Conservation (phyloP, 2,329 filamentous ascomycete genomes). For the Aspergillus luchuensis region DNA sequence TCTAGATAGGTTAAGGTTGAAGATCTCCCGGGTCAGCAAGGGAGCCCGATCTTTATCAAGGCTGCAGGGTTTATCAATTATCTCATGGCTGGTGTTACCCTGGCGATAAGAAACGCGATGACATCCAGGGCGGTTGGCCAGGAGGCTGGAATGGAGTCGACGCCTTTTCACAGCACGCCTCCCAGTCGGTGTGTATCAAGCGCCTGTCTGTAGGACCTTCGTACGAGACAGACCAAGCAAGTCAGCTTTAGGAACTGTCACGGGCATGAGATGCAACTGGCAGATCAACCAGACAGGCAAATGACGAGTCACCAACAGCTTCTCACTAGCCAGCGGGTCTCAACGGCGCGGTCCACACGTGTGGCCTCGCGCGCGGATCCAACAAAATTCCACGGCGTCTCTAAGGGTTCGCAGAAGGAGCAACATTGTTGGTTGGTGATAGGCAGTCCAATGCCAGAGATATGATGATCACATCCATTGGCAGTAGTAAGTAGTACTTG, state of each 20-base stretch:
- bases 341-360: conserved; percentile 8
- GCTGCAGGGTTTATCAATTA: background rate
- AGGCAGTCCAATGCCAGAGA: too few relatives aligned
- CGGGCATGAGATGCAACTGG: too few relatives aligned
- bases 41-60: background rate
- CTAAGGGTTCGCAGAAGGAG: too few relatives aligned
- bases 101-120: background rate
- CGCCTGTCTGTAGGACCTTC: background rate
- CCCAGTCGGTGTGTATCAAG: too few relatives aligned
- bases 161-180: too few relatives aligned
- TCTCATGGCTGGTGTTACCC: conserved; percentile 8
- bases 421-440: too few relatives aligned
- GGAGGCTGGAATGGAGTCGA: background rate
- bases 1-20: background rate
- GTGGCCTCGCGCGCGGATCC: background rate
- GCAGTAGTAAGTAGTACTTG: background rate
- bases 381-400: background rate
- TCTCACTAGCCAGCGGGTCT: conserved; percentile 1
- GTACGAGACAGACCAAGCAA: too few relatives aligned
- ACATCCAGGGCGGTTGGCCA: background rate
- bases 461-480: background rate
- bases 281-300: background rate
- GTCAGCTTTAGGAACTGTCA: too few relatives aligned
- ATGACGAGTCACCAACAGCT: background rate
- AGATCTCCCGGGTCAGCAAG: background rate